Evolutionary conservation across 1,284 basidiomycete genomes (phyloP).

Genomic region (Vanrija humicola): DNA sequence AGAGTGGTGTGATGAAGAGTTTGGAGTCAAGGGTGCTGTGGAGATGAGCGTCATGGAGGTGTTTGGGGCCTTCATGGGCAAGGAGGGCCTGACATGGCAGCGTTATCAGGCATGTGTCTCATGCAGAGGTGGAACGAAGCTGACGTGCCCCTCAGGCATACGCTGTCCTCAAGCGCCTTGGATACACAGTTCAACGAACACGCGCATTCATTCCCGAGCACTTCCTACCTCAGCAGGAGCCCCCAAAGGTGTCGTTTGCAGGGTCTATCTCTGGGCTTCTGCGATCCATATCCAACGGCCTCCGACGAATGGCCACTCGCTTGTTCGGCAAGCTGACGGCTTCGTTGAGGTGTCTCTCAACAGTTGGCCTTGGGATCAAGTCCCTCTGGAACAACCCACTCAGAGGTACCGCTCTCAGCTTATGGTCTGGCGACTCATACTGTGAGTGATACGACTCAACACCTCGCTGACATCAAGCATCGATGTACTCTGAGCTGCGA

Average conservation of each 20-base stretch:
- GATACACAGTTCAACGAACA: slow-evolving; percentile 75
- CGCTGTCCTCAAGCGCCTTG: slow-evolving; percentile 83
- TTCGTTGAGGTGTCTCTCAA: not conserved
- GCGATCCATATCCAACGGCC: no score
- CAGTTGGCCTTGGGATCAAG: slow-evolving; percentile 10
- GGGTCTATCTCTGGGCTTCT: not conserved
- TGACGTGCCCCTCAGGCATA: slow-evolving; percentile 62
- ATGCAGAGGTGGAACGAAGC: not conserved
- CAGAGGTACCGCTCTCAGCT: slow-evolving; percentile 14
- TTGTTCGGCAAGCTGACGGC: not conserved
- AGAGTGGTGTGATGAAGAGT: slow-evolving; percentile 50
- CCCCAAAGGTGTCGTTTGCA: not conserved
- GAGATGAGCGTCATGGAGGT: slow-evolving; percentile 93
- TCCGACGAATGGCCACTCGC: no score
- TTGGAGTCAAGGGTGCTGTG: slow-evolving; percentile 75
- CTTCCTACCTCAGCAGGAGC: slow-evolving; percentile 14
- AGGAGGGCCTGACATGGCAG: slow-evolving; percentile 71
- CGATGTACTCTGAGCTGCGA: slow-evolving; percentile 67
- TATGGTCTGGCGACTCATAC: slow-evolving; percentile 24
- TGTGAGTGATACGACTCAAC: slow-evolving; percentile 15
- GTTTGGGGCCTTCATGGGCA: slow-evolving; percentile 75
- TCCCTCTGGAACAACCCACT: slow-evolving; percentile 3
- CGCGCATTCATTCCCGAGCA: slow-evolving; percentile 39
- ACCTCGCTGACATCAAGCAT: slow-evolving; percentile 51
- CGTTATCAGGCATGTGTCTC: slow-evolving; percentile 69